A percentile compares a stretch with the other conserved stretches of the same genome.
Conservation (phyloP, 352 stramenopile species). For the Phytophthora foliorum region DNA sequence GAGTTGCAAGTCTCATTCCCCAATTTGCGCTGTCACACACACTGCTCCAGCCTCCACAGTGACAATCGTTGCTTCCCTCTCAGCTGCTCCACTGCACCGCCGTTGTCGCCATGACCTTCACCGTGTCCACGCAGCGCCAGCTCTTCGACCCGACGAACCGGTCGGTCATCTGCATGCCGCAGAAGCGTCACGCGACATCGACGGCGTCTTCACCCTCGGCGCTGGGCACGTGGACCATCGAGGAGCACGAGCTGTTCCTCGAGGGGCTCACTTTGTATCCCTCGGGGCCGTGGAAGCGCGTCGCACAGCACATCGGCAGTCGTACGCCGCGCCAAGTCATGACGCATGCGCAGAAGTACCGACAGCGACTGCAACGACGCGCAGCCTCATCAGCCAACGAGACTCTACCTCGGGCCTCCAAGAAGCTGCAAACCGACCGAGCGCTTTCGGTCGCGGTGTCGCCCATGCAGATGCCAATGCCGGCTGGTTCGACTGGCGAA, state of each 20-base stretch:
- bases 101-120: constrained; percentile 32
- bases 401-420: not conserved
- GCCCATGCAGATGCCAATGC: constrained; percentile 16
- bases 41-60: constrained; percentile 23
- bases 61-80: not conserved
- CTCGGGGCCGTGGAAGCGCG: constrained; percentile 56
- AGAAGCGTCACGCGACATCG: constrained; percentile 27
- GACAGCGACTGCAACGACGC: constrained; percentile 30
- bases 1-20: constrained; percentile 25
- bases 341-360: constrained; percentile 51
- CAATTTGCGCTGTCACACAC: constrained; percentile 35
- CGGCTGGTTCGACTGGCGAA: constrained; percentile 32
- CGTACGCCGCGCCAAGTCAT: constrained; percentile 49
- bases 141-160: constrained; percentile 28
- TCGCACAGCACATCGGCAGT: constrained; percentile 45
- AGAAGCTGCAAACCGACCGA: constrained; percentile 12
- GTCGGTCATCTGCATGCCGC: constrained; percentile 33
- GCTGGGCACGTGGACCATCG: constrained; percentile 33
- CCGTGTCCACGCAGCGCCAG: constrained; percentile 25
- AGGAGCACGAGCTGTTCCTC: constrained; percentile 40
- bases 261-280: constrained; percentile 48
- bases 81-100: not conserved
- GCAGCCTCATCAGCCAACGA: not conserved
- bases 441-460: constrained; percentile 33
- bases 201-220: not conserved